phyloP scores from a whole-genome alignment of 2,329 filamentous ascomycete species.

The Monosporascus sp. region DNA sequence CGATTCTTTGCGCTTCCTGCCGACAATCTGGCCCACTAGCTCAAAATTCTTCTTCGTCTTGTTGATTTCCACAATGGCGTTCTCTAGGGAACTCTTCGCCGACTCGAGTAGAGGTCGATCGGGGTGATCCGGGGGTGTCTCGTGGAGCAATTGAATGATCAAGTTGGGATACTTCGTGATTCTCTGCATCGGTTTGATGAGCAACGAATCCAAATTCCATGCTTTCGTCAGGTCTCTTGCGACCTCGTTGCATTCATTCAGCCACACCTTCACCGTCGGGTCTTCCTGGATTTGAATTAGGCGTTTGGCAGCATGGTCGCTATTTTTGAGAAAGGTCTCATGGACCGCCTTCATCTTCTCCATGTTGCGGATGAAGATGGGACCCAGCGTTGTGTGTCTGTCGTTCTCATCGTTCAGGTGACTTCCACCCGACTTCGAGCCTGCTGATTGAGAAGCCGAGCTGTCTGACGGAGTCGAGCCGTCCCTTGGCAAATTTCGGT shows the following conservation, averaged over 20 bases:
- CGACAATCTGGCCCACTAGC: constrained; percentile 82
- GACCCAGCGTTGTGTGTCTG: constrained; percentile 45
- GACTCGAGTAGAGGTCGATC: constrained; percentile 62
- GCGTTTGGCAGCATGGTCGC: constrained; percentile 55
- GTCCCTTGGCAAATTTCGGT: constrained; percentile 36
- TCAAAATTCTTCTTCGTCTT: constrained; percentile 93
- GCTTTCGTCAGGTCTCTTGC: constrained; percentile 88
- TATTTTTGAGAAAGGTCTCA: constrained; percentile 58
- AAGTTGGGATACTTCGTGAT: constrained; percentile 91
- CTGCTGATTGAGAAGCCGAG: constrained; percentile 16
- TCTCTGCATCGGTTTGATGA: constrained; percentile 94
- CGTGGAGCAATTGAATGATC: constrained; percentile 70
- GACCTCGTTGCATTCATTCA: constrained; percentile 87
- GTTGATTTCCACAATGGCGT: constrained; percentile 80
- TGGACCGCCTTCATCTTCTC: constrained; percentile 56
- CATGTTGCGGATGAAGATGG: constrained; percentile 50
- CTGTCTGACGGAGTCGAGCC: constrained; percentile 36
- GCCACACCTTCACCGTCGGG: constrained; percentile 69
- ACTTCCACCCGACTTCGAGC: constrained; percentile 28
- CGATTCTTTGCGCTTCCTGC: constrained; percentile 76
- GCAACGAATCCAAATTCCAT: constrained; percentile 92
- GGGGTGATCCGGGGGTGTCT: constrained; percentile 77
- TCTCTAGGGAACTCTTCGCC: constrained; percentile 50
- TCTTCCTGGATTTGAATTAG: constrained; percentile 60
- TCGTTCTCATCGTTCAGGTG: constrained; percentile 48